phyloP scores from a whole-genome alignment of 2,329 filamentous ascomycete species.

The Pleomassaria siparia region DNA sequence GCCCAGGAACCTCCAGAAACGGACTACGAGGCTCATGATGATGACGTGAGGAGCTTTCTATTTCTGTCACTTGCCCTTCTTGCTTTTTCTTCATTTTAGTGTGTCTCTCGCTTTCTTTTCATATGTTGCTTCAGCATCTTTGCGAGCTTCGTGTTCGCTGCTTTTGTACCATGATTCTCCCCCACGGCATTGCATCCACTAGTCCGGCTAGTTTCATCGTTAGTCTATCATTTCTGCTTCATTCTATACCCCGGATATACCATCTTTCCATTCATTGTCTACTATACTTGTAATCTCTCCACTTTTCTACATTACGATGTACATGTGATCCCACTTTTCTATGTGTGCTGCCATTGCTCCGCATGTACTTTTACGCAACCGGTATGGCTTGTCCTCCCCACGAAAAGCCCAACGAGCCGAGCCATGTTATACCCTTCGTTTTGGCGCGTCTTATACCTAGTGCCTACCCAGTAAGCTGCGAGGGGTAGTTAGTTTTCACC shows the following conservation, averaged over 20 bases:
- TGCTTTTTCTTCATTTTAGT: neutral
- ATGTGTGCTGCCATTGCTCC: too few species aligned
- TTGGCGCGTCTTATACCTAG: too few species aligned
- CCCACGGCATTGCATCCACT: neutral
- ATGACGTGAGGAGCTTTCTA: constrained; percentile 39
- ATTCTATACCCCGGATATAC: constrained; percentile 4
- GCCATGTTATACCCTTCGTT: too few species aligned
- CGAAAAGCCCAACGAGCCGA: too few species aligned
- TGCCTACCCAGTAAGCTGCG: too few species aligned
- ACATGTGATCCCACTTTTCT: too few species aligned
- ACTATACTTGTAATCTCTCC: neutral
- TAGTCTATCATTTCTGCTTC: constrained; percentile 1
- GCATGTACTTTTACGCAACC: too few species aligned
- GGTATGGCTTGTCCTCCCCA: too few species aligned
- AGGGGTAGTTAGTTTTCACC: too few species aligned
- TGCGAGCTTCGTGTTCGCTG: neutral
- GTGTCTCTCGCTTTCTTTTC: neutral
- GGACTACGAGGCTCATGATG: constrained; percentile 55
- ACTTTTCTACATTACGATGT: neutral
- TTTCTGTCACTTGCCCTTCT: neutral
- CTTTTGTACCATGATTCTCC: neutral
- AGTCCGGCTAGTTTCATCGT: neutral
- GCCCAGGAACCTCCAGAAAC: constrained; percentile 48
- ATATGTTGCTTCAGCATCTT: neutral
- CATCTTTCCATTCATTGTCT: constrained; percentile 1